Percentiles rank a stretch among this genome's conserved stretches.
These are phyloP conservation scores for Talaromyces wortmannii DNA, from an alignment of 495 filamentous ascomycete species.

Conservation along the genomic window DNA sequence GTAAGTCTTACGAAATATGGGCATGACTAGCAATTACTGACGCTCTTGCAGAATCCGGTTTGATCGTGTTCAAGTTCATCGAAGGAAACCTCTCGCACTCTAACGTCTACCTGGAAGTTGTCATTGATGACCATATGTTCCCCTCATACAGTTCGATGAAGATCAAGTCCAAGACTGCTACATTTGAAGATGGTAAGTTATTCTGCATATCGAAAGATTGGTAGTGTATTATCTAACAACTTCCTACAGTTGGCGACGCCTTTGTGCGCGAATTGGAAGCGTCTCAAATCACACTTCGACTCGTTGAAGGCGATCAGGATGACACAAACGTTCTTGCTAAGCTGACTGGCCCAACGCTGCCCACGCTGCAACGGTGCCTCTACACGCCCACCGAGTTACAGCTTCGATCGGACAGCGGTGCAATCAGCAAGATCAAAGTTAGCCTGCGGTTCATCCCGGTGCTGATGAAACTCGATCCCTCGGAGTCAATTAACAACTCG, in stretches of 20 bases:
- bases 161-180: slow-evolving; percentile 54
- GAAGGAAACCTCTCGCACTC: slow-evolving; percentile 73
- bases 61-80: slow-evolving; percentile 91
- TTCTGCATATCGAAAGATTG: background rate
- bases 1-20: slow-evolving; percentile 26
- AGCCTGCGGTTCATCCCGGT: slow-evolving; percentile 91
- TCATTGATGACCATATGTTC: slow-evolving; percentile 93
- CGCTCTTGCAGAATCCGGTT: slow-evolving; percentile 62
- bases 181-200: slow-evolving; percentile 69
- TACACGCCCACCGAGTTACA: slow-evolving; percentile 82
- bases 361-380: slow-evolving; percentile 79
- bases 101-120: slow-evolving; percentile 74
- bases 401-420: slow-evolving; percentile 68
- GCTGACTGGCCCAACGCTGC: slow-evolving; percentile 74
- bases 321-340: slow-evolving; percentile 74
- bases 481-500: slow-evolving; percentile 98
- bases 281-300: slow-evolving; percentile 81
- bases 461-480: slow-evolving; percentile 87
- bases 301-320: slow-evolving; percentile 71
- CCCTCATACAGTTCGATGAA: slow-evolving; percentile 78
- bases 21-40: slow-evolving; percentile 7
- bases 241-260: slow-evolving; percentile 66
- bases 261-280: slow-evolving; percentile 95
- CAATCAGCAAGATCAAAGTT: slow-evolving; percentile 74
- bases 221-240: background rate